Conservation (phyloP, 1,284 basidiomycete species). For the Irpex sp. region DNA sequence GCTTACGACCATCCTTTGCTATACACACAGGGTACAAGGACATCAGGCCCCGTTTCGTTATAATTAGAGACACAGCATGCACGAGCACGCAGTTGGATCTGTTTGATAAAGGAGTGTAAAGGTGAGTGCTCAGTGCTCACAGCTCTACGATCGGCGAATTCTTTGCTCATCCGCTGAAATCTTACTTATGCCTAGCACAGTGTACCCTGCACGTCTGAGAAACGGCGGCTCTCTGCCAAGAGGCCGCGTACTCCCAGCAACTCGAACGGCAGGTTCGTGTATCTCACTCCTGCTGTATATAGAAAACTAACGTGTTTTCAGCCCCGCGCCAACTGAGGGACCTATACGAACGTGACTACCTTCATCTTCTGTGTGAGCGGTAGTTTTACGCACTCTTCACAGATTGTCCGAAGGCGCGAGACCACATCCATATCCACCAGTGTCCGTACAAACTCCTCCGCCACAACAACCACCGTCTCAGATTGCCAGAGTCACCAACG, state of each 20-base stretch:
- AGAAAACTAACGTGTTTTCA: constrained; percentile 1
- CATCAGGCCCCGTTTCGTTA: no score
- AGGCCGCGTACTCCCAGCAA: constrained; percentile 56
- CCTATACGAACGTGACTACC: constrained; percentile 16
- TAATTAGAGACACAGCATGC: no score
- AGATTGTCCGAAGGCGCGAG: constrained; percentile 16
- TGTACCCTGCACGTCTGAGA: constrained; percentile 78
- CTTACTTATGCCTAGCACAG: no score
- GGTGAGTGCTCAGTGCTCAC: no score
- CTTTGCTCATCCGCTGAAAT: no score
- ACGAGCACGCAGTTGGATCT: no score
- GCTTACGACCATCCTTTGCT: no score
- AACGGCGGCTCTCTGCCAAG: constrained; percentile 59
- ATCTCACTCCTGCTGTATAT: neutral
- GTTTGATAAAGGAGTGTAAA: no score
- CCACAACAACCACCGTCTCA: constrained; percentile 23
- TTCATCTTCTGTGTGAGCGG: neutral
- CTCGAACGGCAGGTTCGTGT: constrained; percentile 38
- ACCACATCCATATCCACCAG: constrained; percentile 16
- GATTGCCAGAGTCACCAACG: constrained; percentile 45
- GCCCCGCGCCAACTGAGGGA: constrained; percentile 7
- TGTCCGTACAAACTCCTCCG: constrained; percentile 17
- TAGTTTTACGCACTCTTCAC: neutral
- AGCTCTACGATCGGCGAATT: no score
- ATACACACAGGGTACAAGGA: no score